phyloP scores from a whole-genome alignment of 2,329 filamentous ascomycete genomes.

The Scedosporium aurantiacum region DNA sequence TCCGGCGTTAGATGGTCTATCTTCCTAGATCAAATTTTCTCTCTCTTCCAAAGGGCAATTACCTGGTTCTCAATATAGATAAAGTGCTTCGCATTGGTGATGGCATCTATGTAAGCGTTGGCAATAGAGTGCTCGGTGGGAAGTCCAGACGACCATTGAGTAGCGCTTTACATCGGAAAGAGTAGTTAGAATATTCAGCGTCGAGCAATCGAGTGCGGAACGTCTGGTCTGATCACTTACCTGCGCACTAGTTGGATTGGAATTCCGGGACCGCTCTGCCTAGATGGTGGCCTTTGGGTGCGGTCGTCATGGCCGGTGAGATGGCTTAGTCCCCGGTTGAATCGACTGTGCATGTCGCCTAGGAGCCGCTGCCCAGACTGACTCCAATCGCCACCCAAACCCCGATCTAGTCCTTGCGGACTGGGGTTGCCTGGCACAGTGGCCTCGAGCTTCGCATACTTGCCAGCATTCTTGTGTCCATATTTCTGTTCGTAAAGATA shows the following conservation, averaged over 20 bases:
- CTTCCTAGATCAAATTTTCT: not conserved
- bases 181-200: not conserved
- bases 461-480: constrained; percentile 34
- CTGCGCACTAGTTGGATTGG: constrained; percentile 41
- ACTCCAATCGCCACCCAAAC: not conserved
- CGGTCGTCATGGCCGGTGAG: constrained; percentile 1
- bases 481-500: constrained; percentile 84
- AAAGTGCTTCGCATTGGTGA: constrained; percentile 58
- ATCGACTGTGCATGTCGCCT: constrained; percentile 1
- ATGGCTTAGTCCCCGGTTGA: constrained; percentile 4
- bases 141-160: constrained; percentile 41
- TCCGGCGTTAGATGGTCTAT: not conserved
- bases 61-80: constrained; percentile 70
- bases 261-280: constrained; percentile 5
- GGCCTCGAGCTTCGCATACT: constrained; percentile 25
- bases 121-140: constrained; percentile 64
- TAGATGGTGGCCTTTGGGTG: constrained; percentile 7
- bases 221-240: constrained; percentile 16
- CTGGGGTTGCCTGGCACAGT: not conserved
- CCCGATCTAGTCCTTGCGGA: not conserved
- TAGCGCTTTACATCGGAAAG: constrained; percentile 23
- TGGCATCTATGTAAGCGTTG: constrained; percentile 70
- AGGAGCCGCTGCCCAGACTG: not conserved
- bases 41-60: not conserved
- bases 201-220: not conserved